phyloP scores from a whole-genome alignment of 345 rosid genomes.

The Aurinia saxatilis region DNA sequence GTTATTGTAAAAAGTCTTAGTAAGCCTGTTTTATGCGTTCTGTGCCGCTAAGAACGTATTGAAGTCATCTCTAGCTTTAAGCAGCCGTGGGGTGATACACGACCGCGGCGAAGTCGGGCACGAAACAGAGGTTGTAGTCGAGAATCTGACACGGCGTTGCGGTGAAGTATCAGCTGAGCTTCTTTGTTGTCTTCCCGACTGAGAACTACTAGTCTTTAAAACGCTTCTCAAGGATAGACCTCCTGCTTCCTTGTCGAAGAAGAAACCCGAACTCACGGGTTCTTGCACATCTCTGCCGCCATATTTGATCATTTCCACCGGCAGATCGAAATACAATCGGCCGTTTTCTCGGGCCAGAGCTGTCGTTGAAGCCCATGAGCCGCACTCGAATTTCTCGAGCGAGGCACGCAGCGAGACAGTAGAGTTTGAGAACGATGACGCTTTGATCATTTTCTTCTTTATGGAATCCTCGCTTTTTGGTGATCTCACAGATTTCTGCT shows the following conservation, averaged over 20 bases:
- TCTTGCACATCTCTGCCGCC: conserved; percentile 39
- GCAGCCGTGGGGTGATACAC: conserved; percentile 58
- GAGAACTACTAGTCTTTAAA: conserved; percentile 34
- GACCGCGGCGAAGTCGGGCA: conserved; percentile 46
- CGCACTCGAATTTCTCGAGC: conserved; percentile 81
- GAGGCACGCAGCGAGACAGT: conserved; percentile 56
- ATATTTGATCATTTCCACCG: conserved; percentile 52
- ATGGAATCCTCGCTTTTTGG: conserved; percentile 21
- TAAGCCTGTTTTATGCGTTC: conserved; percentile 32
- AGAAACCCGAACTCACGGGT: conserved; percentile 54
- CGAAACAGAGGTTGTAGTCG: conserved; percentile 32
- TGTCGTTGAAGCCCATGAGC: conserved; percentile 81
- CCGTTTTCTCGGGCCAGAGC: conserved; percentile 32
- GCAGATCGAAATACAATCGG: conserved; percentile 57
- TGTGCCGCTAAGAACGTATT: conserved; percentile 65
- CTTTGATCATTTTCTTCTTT: conserved; percentile 26
- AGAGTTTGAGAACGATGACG: conserved; percentile 22
- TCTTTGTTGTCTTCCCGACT: conserved; percentile 22
- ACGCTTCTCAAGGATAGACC: conserved; percentile 36
- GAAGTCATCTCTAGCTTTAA: conserved; percentile 49
- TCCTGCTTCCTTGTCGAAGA: conserved; percentile 45
- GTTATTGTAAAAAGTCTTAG: background rate
- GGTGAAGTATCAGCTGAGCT: conserved; percentile 41
- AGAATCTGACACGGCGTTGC: conserved; percentile 63
- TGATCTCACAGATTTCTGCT: conserved; percentile 45